Base-by-base conservation (phyloP, 805 yeast genomes). In the Candida ascalaphidarum region DNA sequence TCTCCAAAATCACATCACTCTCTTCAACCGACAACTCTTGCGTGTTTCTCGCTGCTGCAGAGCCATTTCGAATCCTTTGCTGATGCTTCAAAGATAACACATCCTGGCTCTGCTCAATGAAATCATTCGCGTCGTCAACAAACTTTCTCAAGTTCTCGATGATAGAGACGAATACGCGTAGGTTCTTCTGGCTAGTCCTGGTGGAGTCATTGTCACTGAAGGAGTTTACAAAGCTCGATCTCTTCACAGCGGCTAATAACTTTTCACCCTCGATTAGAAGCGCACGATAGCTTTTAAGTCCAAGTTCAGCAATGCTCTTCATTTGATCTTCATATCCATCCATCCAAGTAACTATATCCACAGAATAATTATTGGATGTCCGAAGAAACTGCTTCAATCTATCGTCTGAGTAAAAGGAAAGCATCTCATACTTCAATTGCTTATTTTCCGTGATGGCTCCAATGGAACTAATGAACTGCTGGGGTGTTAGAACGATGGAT, bases 261-360 rank as follows among this genome's bases (percentile, higher is more conserved):
- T 64, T 57, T 34, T 75, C 77, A 5, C 83, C 80, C 27, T 78
- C 84, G 3, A 44, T 30, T 4, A 68, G 50, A n/a, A 77, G 40
- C 1, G 54, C 35, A 34, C 58, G 66, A 33, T 74, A 56, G 2
- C 51, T 33, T 30, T 66, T 65, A 22, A 77, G 48, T 1, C 74
- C 40, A 2, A 81, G 71, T 8, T 62, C 65, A 3, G 33, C 61
- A 47, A 29, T 63, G 56, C 2, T 54, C 54, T 43, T 28, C 48
- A 76, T 50, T 4, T 61, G 30, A 4, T 49, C 51, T 21, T 64
- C 55, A 41, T 69, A 69, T 31, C 61, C 64, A 4, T 42, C 33
- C 11, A 65, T 35, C 89, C 89, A 81, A 6, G 58, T 58, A 5
- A 51, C 51, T 16, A 68, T 70, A 18, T 70, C 64, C 15, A 62